Evolutionary conservation across 352 stramenopile species (phyloP).

Genomic region (Globisporangium nunn): DNA sequence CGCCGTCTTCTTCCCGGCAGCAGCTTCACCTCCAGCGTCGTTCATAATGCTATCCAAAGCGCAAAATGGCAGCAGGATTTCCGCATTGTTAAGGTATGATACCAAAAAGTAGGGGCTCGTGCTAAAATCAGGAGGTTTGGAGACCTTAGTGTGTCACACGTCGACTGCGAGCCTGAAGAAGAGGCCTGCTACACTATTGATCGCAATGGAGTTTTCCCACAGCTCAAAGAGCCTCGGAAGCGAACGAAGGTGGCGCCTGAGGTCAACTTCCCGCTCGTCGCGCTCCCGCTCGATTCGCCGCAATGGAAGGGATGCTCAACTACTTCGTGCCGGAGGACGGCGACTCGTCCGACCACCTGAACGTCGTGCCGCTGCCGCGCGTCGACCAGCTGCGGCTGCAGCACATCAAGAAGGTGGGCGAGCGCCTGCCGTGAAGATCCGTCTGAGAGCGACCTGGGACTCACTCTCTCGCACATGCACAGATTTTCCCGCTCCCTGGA

Average conservation of each 20-base stretch:
- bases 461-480: neutral
- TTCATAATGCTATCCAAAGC: neutral
- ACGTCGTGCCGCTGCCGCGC: constrained; percentile 74
- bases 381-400: constrained; percentile 67
- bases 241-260: too few species aligned
- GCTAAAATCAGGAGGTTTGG: too few species aligned
- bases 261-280: too few species aligned
- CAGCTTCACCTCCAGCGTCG: neutral
- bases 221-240: too few species aligned
- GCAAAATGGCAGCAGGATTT: too few species aligned
- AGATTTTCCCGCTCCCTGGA: constrained; percentile 71
- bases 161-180: too few species aligned
- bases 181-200: too few species aligned
- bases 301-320: constrained; percentile 84
- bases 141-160: too few species aligned
- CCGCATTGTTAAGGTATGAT: too few species aligned
- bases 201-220: too few species aligned
- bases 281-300: too few species aligned
- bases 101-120: too few species aligned
- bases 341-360: constrained; percentile 80
- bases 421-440: neutral
- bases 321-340: constrained; percentile 85
- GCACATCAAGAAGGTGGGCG: constrained; percentile 71
- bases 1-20: neutral
- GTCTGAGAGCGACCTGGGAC: neutral